phyloP scores from a whole-genome alignment of 1,139 yeast genomes.

The Magnusiomyces tetraspermus region DNA sequence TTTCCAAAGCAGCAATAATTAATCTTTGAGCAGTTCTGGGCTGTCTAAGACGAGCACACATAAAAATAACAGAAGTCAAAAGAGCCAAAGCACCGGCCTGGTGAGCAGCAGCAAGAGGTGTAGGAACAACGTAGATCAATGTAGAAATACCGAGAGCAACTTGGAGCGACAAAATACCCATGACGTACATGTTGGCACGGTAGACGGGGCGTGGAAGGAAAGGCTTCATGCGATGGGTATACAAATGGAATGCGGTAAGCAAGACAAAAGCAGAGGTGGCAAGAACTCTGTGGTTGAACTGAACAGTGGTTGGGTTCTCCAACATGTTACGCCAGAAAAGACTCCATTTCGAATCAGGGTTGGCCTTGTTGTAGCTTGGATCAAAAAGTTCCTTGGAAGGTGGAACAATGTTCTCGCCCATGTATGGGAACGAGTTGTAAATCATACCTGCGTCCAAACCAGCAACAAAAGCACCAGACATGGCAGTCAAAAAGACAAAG shows the following conservation, averaged over 20 bases:
- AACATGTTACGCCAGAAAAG: constrained; percentile 84
- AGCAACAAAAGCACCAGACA: constrained; percentile 97
- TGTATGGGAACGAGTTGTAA: constrained; percentile 91
- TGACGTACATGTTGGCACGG: constrained; percentile 51
- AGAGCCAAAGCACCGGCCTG: constrained; percentile 96
- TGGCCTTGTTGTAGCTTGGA: constrained; percentile 47
- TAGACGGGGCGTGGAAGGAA: constrained; percentile 55
- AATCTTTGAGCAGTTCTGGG: constrained; percentile 41
- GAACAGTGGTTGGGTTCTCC: constrained; percentile 96
- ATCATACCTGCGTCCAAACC: constrained; percentile 96
- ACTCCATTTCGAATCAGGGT: constrained; percentile 37
- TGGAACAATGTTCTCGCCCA: constrained; percentile 76
- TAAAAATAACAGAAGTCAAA: constrained; percentile 64
- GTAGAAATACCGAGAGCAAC: constrained; percentile 81
- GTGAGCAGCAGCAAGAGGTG: constrained; percentile 87
- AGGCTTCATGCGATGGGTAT: constrained; percentile 40
- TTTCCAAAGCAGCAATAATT: constrained; percentile 11
- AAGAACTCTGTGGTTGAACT: constrained; percentile 76
- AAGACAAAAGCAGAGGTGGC: constrained; percentile 76
- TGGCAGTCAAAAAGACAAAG: constrained; percentile 75
- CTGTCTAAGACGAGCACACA: constrained; percentile 57
- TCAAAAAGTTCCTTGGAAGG: constrained; percentile 64
- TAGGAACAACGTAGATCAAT: constrained; percentile 79
- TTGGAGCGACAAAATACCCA: constrained; percentile 79
- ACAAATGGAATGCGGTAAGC: constrained; percentile 53